Conservation (phyloP, 2,329 filamentous ascomycete species). For the Chalaropsis ovoidea region DNA sequence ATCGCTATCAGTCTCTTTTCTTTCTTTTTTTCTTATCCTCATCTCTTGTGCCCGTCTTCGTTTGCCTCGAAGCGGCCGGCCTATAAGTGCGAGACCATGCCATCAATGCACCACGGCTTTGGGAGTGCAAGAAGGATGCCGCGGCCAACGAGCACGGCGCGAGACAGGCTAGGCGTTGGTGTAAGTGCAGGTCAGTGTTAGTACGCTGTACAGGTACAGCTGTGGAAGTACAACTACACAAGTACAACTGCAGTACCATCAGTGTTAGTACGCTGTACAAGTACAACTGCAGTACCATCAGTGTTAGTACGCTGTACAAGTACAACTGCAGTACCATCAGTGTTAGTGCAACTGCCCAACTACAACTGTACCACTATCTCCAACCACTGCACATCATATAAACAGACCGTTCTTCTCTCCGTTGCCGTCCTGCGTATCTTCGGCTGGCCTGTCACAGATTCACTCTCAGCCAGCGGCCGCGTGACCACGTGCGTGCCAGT, state of each 20-base stretch:
- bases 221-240: background rate
- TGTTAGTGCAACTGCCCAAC: background rate
- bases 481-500: background rate
- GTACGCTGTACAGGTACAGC: background rate
- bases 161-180: background rate
- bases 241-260: no score
- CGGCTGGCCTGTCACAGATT: background rate
- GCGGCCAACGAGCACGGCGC: background rate
- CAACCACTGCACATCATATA: no score
- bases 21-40: background rate
- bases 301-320: background rate
- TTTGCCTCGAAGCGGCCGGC: background rate
- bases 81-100: background rate
- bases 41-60: background rate
- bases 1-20: background rate
- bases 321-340: no score
- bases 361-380: no score
- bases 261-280: background rate
- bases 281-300: no score
- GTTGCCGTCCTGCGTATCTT: background rate
- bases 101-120: background rate
- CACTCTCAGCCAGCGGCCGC: background rate
- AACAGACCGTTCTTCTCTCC: background rate
- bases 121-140: conserved; percentile 8
- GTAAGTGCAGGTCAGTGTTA: background rate